Evolutionary conservation across 345 rosid species (phyloP), one percentile per base, ranked within the genome.

Genomic region (Populus pruinosa): DNA sequence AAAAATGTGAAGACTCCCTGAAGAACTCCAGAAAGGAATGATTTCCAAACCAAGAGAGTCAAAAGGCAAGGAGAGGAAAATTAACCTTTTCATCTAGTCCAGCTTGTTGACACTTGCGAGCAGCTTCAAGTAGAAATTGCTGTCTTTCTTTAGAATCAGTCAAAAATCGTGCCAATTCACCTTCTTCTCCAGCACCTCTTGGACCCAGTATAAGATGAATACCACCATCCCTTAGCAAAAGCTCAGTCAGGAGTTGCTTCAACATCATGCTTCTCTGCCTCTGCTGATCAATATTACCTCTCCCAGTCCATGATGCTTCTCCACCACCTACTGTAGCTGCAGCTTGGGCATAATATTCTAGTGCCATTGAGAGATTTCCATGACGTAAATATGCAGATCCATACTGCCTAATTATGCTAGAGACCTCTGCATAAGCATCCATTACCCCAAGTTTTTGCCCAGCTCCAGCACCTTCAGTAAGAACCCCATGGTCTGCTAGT

Each of bases 321-420:
- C 99, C 99, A 77, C 99, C 99, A 68, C 97, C 98, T 64, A 93
- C 91, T 50, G 93, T 88, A 72, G 94, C 93, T 77, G 99, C 97
- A 81, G 99, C 99, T 89, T 93, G 98, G 72, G 93, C 97, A 78
- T 92, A 96, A 84, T 96, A 96, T 81, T 93, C 99, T 80, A 92
- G 86, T 66, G 98, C 87, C 90, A 88, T 82, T 35, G 88, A 85
- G 75, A 92, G 93, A 81, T 91, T 86, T 31, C 97, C 99, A 21
- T 86, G 88, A 73, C 90, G 94, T 69, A 94, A 78, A 86, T 85
- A 91, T 81, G 90, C 88, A 64, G 97, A 90, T 36, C 99, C 99
- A 83, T 90, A 87, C 83, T 90, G 98, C 85, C 97, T 92, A 80
- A 94, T 94, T 81, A 96, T 84, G 88, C 97, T 92, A 76, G 95